Evolutionary conservation across 768 basidiomycete genomes (phyloP), one percentile per base, ranked within the genome.

Genomic region (Pisolithus orientalis): DNA sequence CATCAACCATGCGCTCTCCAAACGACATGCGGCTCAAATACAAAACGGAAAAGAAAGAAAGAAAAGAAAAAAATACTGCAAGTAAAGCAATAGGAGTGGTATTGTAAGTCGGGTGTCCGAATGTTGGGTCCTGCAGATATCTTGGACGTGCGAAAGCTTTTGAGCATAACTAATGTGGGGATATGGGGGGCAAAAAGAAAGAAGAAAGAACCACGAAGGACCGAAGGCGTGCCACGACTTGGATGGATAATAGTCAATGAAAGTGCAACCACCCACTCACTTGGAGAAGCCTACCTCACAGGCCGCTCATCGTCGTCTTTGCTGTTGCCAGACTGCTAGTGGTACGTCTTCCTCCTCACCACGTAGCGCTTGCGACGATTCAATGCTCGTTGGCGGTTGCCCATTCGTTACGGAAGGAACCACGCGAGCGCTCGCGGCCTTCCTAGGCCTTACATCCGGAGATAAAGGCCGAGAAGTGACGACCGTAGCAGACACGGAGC

Each of bases 341-440:
- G 89, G 89, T 38, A 89, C 71, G 62, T 91, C 89, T 63, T 91
- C 89, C 61, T 90, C 88, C 62, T 88, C 86, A 27, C 68, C 57
- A 46, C 64, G 67, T 11, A 62, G 53, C 31, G 60, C 38, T 21
- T 59, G 52, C n/a, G 68, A 65, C 49, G 77, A 73, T 37, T 61
- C 65, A 7, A 56, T 27, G 47, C 72, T 70, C 28, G 72, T 70
- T 59, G 72, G 72, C 39, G 75, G 74, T 56, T 75, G 72, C 53
- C 67, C 70, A 50, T 72, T 66, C 37, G 57, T 53, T 4, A 52
- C 54, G 16, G 65, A 55, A 21, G 75, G 63, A 9, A 78, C 72
- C 16, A 84, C 85, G 64, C 84, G 79, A n/a, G 80, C 80, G 59
- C 85, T 88, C 50, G 70, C 65, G 14, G 77, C 81, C 65, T 90